These are phyloP conservation scores for Fraxinus platypoda DNA, from an alignment of 305 asterid species.

Conservation along the genomic window DNA sequence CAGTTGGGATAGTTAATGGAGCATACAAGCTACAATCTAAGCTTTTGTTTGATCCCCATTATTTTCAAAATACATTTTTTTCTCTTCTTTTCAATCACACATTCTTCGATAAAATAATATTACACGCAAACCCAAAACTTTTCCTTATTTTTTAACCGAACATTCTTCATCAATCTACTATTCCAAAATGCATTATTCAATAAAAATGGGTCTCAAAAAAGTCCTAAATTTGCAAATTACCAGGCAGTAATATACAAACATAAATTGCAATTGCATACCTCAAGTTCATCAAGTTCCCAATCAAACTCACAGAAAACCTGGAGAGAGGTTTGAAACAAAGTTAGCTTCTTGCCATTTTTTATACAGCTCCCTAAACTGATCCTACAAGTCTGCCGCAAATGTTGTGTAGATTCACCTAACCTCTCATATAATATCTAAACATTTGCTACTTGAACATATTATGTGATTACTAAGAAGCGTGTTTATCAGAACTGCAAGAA, in stretches of 20 bases:
- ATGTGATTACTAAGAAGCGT: not conserved
- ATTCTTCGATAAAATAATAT: too few relatives aligned
- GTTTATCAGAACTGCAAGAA: not conserved
- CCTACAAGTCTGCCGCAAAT: not conserved
- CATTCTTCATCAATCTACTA: too few relatives aligned
- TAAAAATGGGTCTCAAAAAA: too few relatives aligned
- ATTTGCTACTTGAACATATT: not conserved
- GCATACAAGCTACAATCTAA: not conserved
- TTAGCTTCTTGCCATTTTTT: not conserved
- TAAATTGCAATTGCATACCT: slow-evolving; percentile 43
- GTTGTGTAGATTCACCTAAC: not conserved
- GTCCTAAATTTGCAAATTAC: not conserved
- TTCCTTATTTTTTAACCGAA: too few relatives aligned
- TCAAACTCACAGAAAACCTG: slow-evolving; percentile 83
- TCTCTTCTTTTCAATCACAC: too few relatives aligned
- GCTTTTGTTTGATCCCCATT: too few relatives aligned
- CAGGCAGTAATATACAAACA: not conserved
- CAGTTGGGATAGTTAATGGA: not conserved
- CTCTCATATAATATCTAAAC: not conserved
- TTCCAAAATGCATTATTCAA: too few relatives aligned
- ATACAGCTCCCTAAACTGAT: not conserved
- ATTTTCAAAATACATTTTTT: too few relatives aligned
- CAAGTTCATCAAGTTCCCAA: slow-evolving; percentile 89
- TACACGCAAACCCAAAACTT: too few relatives aligned
- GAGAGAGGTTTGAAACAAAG: slow-evolving; percentile 1